Evolutionary conservation across 345 rosid genomes (phyloP).

Genomic region (Hibiscus syriacus): DNA sequence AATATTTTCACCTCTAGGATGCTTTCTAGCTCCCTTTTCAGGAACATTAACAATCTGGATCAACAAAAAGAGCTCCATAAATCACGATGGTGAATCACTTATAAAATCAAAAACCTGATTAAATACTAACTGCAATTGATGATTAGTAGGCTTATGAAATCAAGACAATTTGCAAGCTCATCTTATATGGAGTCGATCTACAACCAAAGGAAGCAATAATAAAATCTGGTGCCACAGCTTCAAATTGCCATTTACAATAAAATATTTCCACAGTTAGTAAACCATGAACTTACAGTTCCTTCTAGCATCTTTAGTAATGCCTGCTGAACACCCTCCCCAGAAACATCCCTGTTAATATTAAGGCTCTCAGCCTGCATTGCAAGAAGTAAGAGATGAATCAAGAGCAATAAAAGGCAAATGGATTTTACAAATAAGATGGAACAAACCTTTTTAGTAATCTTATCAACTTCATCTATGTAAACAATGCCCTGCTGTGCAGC

Average conservation of each 20-base stretch:
- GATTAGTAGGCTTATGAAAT: not conserved
- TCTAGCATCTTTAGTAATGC: slow-evolving; percentile 94
- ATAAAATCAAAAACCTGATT: not conserved
- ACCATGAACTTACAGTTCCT: slow-evolving; percentile 76
- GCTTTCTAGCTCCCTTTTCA: slow-evolving; percentile 97
- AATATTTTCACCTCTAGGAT: slow-evolving; percentile 98
- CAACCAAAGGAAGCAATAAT: not conserved
- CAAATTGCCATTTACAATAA: slow-evolving; percentile 5
- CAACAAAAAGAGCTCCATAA: slow-evolving; percentile 9
- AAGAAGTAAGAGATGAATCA: slow-evolving; percentile 3
- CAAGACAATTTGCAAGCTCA: not conserved
- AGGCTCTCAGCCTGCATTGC: slow-evolving; percentile 80
- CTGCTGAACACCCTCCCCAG: slow-evolving; percentile 99
- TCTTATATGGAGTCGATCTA: not conserved
- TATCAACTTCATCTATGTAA: slow-evolving; percentile 96
- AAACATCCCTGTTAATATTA: slow-evolving; percentile 97
- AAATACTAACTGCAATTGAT: not conserved
- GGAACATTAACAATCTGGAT: slow-evolving; percentile 93
- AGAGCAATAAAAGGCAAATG: not conserved
- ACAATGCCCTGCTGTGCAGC: slow-evolving; percentile 99
- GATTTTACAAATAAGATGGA: not conserved
- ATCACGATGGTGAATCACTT: not conserved
- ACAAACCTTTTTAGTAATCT: slow-evolving; percentile 92
- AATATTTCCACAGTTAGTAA: not conserved
- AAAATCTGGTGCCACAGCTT: not conserved